Evolutionary conservation across 139 green algal species (phyloP).

Genomic region (Chlamydomonas sp.): DNA sequence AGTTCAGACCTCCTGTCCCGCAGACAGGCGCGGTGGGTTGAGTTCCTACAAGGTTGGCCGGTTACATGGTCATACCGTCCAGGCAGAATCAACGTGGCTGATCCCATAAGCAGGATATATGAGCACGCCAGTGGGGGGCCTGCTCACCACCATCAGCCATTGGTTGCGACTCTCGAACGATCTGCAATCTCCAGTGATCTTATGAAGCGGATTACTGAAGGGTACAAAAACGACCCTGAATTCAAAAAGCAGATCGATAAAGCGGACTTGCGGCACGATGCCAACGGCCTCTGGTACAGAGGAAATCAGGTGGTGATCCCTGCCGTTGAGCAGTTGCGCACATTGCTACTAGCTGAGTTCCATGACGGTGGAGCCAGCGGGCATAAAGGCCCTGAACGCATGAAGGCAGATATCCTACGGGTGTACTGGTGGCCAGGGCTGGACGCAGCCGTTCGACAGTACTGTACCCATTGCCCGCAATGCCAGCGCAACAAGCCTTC

Average conservation of each 20-base stretch:
- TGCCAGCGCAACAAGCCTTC: constrained; percentile 45
- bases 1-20: not conserved
- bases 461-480: constrained; percentile 23
- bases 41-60: constrained; percentile 29
- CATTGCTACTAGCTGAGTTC: not conserved
- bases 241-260: not conserved
- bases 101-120: constrained; percentile 27
- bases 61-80: constrained; percentile 42
- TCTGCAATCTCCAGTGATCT: not conserved
- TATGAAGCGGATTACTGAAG: not conserved
- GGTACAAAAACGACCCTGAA: not conserved
- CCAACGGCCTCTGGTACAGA: not conserved
- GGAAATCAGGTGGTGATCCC: not conserved
- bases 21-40: constrained; percentile 37
- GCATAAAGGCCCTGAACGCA: not conserved
- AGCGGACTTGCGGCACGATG: not conserved
- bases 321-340: not conserved
- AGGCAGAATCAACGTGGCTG: constrained; percentile 56
- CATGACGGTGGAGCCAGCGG: not conserved
- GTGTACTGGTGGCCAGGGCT: not conserved
- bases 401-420: not conserved
- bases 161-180: not conserved
- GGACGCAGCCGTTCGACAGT: not conserved
- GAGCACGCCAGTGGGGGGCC: not conserved
- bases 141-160: too few relatives aligned